A percentile compares a stretch with the other conserved stretches of the same genome.
Evolutionary conservation across 257 asterid species (phyloP).

Genomic region (Solanum chmielewskii): DNA sequence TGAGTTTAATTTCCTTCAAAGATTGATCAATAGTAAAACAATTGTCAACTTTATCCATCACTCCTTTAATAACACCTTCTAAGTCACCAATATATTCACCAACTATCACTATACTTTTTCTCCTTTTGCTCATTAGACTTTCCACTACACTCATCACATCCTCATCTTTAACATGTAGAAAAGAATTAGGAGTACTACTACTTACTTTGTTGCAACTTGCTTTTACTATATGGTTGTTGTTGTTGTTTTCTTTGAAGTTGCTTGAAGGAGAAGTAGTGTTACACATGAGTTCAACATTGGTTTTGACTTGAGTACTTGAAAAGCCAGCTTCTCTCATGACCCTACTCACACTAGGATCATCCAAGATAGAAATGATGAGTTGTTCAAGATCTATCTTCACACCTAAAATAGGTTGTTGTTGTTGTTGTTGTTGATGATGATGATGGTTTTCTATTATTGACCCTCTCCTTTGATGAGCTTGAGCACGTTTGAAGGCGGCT

Average conservation of each 20-base stretch:
- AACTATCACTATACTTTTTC: slow-evolving; percentile 41
- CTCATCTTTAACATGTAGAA: slow-evolving; percentile 16
- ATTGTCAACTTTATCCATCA: slow-evolving; percentile 43
- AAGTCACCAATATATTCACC: slow-evolving; percentile 42
- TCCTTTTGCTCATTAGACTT: slow-evolving; percentile 12
- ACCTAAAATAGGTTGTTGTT: slow-evolving; percentile 50
- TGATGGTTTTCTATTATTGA: slow-evolving; percentile 41
- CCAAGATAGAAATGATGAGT: slow-evolving; percentile 70
- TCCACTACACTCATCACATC: slow-evolving; percentile 42
- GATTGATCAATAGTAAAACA: not conserved
- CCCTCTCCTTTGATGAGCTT: slow-evolving; percentile 85
- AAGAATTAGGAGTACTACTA: not conserved
- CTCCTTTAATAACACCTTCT: slow-evolving; percentile 32
- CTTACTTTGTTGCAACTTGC: not conserved
- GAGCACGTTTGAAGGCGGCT: slow-evolving; percentile 91
- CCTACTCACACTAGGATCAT: slow-evolving; percentile 90
- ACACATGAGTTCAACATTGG: slow-evolving; percentile 35
- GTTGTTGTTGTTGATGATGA: slow-evolving; percentile 47
- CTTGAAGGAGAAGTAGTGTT: not conserved
- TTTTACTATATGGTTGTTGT: not conserved
- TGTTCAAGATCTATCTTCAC: slow-evolving; percentile 72
- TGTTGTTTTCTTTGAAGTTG: not conserved
- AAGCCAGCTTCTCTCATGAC: slow-evolving; percentile 92
- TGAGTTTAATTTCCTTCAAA: slow-evolving; percentile 39
- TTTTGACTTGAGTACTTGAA: slow-evolving; percentile 71